A percentile compares a stretch with the other conserved stretches of the same genome.
Conservation (phyloP, 2,329 filamentous ascomycete genomes). For the Aschersonia sp. region DNA sequence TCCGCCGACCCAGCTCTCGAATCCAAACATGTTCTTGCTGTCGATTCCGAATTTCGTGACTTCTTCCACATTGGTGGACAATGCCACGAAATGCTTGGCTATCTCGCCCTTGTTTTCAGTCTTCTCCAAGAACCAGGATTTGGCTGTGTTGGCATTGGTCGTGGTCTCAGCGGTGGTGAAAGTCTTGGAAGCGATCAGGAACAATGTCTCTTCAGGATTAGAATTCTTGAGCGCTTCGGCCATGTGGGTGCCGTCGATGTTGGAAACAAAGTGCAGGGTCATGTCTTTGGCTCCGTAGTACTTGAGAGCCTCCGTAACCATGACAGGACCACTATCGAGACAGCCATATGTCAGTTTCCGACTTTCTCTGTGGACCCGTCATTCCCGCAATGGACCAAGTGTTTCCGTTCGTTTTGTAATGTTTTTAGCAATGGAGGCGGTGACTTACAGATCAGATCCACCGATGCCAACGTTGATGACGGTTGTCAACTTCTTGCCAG, state of each 20-base stretch:
- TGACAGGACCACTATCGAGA: constrained; percentile 67
- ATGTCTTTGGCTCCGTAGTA: constrained; percentile 75
- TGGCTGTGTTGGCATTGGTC: constrained; percentile 95
- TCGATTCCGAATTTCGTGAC: constrained; percentile 99
- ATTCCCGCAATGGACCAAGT: no score
- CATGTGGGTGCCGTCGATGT: constrained; percentile 98
- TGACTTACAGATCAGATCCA: constrained; percentile 92
- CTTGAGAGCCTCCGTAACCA: constrained; percentile 97
- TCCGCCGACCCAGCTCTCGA: constrained; percentile 96
- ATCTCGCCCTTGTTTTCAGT: constrained; percentile 67
- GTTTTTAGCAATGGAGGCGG: no score
- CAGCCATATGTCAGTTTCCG: neutral
- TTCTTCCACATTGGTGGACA: constrained; percentile 90
- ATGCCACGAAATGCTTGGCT: constrained; percentile 95
- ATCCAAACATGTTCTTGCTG: constrained; percentile 98
- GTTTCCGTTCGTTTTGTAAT: no score
- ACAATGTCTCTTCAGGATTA: constrained; percentile 95
- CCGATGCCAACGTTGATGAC: constrained; percentile 98
- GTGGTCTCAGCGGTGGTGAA: constrained; percentile 97
- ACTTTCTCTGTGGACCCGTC: no score
- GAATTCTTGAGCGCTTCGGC: constrained; percentile 81
- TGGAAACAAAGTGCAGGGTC: constrained; percentile 96
- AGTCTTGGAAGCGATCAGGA: constrained; percentile 97
- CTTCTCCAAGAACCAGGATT: constrained; percentile 89
- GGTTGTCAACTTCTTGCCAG: constrained; percentile 91